phyloP scores from a whole-genome alignment of 2,329 filamentous ascomycete genomes.

The Fusarium tjaetaba region DNA sequence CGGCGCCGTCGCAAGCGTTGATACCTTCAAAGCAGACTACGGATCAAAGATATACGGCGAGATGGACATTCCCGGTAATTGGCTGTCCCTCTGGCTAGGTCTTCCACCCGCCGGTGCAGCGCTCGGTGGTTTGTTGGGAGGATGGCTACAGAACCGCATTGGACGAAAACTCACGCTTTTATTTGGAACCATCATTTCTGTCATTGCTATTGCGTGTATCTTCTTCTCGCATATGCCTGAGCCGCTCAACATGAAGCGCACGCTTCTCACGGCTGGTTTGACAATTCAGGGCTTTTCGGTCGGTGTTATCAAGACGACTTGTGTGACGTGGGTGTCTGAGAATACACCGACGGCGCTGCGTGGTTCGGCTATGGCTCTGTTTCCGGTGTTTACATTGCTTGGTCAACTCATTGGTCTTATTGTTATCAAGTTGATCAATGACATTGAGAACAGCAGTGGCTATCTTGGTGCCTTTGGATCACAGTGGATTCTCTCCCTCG shows the following conservation, averaged over 20 bases:
- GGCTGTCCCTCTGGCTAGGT: constrained; percentile 45
- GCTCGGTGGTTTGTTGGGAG: constrained; percentile 39
- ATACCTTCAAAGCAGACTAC: constrained; percentile 45
- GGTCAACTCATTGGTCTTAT: constrained; percentile 43
- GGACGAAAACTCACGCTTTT: constrained; percentile 42
- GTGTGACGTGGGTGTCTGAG: constrained; percentile 53
- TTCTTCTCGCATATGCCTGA: constrained; percentile 42
- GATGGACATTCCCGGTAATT: constrained; percentile 40
- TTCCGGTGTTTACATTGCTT: constrained; percentile 42
- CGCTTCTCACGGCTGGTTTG: constrained; percentile 41
- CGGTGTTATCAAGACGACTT: constrained; percentile 40
- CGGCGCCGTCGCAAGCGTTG: constrained; percentile 42
- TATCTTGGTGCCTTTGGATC: constrained; percentile 43
- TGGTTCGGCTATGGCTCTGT: constrained; percentile 43
- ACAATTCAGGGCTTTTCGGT: constrained; percentile 43
- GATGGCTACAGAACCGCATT: constrained; percentile 43
- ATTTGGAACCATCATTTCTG: constrained; percentile 40
- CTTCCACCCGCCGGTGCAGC: constrained; percentile 39
- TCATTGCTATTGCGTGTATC: constrained; percentile 37
- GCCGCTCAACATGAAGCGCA: constrained; percentile 20
- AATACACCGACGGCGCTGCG: constrained; percentile 42
- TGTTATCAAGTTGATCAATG: constrained; percentile 39
- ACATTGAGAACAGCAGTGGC: constrained; percentile 16
- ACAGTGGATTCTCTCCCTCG: constrained; percentile 37
- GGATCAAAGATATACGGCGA: constrained; percentile 38